These are phyloP conservation scores for Geotrichum phurueaensis DNA, from an alignment of 1,139 yeast species.

Conservation along the genomic window DNA sequence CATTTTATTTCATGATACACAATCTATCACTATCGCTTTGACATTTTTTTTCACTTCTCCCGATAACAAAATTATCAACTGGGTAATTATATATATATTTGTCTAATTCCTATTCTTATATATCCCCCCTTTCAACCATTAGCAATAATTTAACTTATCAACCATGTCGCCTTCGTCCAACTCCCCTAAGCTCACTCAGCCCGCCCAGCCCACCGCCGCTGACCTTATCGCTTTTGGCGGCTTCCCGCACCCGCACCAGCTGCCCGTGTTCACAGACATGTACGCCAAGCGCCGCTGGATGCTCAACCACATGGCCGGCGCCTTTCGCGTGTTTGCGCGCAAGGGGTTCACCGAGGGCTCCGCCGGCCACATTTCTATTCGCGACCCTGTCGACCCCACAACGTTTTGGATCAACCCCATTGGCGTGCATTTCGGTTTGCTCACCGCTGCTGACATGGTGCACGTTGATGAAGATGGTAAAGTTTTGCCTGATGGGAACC, in stretches of 20 bases:
- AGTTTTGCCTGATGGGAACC: slow-evolving; percentile 56
- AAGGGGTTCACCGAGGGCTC: slow-evolving; percentile 69
- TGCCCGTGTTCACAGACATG: slow-evolving; percentile 50
- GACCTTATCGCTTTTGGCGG: slow-evolving; percentile 17
- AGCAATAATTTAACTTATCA: not conserved
- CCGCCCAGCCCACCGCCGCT: slow-evolving; percentile 7
- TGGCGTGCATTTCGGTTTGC: slow-evolving; percentile 62
- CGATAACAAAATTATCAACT: too few species aligned
- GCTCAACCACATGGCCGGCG: slow-evolving; percentile 74
- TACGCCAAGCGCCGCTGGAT: slow-evolving; percentile 54
- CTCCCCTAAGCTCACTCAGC: not conserved
- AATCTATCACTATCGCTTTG: too few species aligned
- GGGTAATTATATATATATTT: too few species aligned
- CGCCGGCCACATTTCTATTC: slow-evolving; percentile 75
- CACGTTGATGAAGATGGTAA: slow-evolving; percentile 70
- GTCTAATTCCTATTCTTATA: not conserved
- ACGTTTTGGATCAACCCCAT: slow-evolving; percentile 80
- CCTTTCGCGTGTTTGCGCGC: slow-evolving; percentile 71
- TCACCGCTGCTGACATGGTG: slow-evolving; percentile 69
- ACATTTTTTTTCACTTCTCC: too few species aligned
- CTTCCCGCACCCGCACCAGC: slow-evolving; percentile 25
- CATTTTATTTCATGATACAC: too few species aligned
- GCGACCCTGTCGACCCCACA: slow-evolving; percentile 66
- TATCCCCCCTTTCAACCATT: not conserved
- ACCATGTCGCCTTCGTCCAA: not conserved